Percentiles rank a stretch among this genome's conserved stretches.
These are phyloP conservation scores for Gynandropsis gynandra DNA, from an alignment of 345 rosid species.

Conservation along the genomic window DNA sequence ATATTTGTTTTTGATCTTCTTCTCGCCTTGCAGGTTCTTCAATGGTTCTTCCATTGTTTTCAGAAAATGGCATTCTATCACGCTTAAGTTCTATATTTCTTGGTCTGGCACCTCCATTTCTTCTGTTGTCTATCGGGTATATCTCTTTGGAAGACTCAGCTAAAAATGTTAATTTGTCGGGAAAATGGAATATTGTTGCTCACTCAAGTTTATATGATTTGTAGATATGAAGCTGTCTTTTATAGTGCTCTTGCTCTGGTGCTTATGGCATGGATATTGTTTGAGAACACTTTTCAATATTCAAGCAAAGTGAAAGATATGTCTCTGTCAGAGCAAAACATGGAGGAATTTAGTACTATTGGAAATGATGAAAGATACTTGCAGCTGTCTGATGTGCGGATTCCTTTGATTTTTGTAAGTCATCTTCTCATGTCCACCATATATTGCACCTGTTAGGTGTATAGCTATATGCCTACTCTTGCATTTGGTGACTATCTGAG, in stretches of 20 bases:
- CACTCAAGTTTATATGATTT: conserved; percentile 23
- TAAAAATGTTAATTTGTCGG: conserved; percentile 1
- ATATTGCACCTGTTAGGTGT: conserved; percentile 2
- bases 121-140: conserved; percentile 90
- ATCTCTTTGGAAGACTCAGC: conserved; percentile 1
- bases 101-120: conserved; percentile 86
- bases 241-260: conserved; percentile 75
- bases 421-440: conserved; percentile 8
- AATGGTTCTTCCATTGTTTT: conserved; percentile 74
- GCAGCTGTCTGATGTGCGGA: conserved; percentile 76
- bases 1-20: background rate
- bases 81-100: conserved; percentile 79
- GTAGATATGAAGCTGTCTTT: conserved; percentile 92
- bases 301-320: conserved; percentile 33
- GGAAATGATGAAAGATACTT: conserved; percentile 61
- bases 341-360: conserved; percentile 30
- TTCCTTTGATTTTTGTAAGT: conserved; percentile 82
- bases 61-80: conserved; percentile 59
- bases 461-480: background rate
- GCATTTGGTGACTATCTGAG: background rate
- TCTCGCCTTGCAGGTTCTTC: conserved; percentile 52
- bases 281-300: conserved; percentile 63
- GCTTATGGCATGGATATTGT: conserved; percentile 73
- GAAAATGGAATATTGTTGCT: conserved; percentile 8
- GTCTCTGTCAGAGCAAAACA: conserved; percentile 31